Percentiles rank a stretch among this genome's conserved stretches.
These are phyloP conservation scores for Phytophthora kernoviae DNA, from an alignment of 352 stramenopile species.

Conservation along the genomic window DNA sequence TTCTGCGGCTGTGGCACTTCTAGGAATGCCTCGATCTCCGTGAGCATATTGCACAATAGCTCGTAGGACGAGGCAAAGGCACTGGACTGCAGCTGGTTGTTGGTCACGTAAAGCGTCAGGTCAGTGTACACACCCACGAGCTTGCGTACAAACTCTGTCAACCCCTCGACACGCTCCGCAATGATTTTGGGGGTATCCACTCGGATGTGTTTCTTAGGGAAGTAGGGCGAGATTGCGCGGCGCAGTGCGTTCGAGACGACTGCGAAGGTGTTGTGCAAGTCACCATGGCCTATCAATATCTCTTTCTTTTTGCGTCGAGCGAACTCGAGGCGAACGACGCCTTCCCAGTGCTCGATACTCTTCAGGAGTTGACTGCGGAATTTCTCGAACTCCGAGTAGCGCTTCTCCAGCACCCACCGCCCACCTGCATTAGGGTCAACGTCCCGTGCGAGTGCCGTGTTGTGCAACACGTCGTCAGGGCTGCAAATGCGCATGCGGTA, in stretches of 20 bases:
- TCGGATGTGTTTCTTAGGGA: slow-evolving; percentile 54
- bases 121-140: slow-evolving; percentile 58
- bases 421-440: slow-evolving; percentile 13
- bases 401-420: slow-evolving; percentile 59
- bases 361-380: slow-evolving; percentile 47
- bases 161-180: slow-evolving; percentile 34
- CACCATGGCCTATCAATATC: slow-evolving; percentile 1
- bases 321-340: slow-evolving; percentile 21
- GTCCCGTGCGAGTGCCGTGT: slow-evolving; percentile 22
- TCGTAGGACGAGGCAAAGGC: slow-evolving; percentile 20
- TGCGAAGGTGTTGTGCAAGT: slow-evolving; percentile 39
- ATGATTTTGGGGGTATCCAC: slow-evolving; percentile 54
- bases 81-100: slow-evolving; percentile 24
- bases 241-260: slow-evolving; percentile 55
- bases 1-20: slow-evolving; percentile 49
- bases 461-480: slow-evolving; percentile 30
- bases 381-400: slow-evolving; percentile 61
- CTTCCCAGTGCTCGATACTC: slow-evolving; percentile 48
- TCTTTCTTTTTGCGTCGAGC: slow-evolving; percentile 10
- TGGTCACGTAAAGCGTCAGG: slow-evolving; percentile 47
- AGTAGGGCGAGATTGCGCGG: slow-evolving; percentile 39
- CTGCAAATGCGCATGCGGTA: slow-evolving; percentile 62
- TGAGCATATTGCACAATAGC: slow-evolving; percentile 29
- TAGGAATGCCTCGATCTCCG: slow-evolving; percentile 47
- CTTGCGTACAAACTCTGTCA: slow-evolving; percentile 53